Base-by-base conservation (phyloP, 306 rosid species). In the Casuarina equisetifolia region DNA sequence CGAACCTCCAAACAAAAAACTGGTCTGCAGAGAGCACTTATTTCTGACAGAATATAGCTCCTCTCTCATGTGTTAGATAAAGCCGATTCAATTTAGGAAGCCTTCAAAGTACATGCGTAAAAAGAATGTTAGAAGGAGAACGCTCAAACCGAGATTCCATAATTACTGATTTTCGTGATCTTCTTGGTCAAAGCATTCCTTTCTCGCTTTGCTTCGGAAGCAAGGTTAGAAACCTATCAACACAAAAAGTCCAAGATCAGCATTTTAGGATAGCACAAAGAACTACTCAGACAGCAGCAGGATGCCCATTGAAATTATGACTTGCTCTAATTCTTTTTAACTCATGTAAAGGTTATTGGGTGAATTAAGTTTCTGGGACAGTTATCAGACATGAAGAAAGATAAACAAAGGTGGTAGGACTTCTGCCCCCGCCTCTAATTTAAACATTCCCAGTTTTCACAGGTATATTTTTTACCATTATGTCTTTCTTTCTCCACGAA, bases 141-240 rank as follows among this genome's bases (percentile, higher is more conserved):
- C 74, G 72, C 73, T 95, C 91, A 95, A 84, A 95, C 87, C 6
- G 98, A 89, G 82, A 92, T 89, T 69, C 98, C 98, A 72, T 88
- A 86, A 76, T 95, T 88, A 85, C 92, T 92, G 43, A 95, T 92
- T 89, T 89, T 91, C 38, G 91, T 73, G 80, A 95, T 80, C 88
- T 87, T 91, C 88, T 91, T 91, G 51, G 89, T 82, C 86, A 92
- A 79, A 50, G 84, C 77, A 35, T 63, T 86, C 79, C 91, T 91
- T 83, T 89, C 94, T 74, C 72, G 81, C 93, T 92, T 92, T 48
- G 90, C 91, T 79, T 91, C 93, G 32, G 90, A 83, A 61, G 89
- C 88, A 84, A 95, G 89, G 43, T 77, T 80, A 53, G 92, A 84
- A 81, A 95, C 96, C 98, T 95, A 86, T 82, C 74, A 86, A 40